Percentiles rank a stretch among this genome's conserved stretches.
Conservation (phyloP, 2,329 filamentous ascomycete species). For the Fusarium sp. region DNA sequence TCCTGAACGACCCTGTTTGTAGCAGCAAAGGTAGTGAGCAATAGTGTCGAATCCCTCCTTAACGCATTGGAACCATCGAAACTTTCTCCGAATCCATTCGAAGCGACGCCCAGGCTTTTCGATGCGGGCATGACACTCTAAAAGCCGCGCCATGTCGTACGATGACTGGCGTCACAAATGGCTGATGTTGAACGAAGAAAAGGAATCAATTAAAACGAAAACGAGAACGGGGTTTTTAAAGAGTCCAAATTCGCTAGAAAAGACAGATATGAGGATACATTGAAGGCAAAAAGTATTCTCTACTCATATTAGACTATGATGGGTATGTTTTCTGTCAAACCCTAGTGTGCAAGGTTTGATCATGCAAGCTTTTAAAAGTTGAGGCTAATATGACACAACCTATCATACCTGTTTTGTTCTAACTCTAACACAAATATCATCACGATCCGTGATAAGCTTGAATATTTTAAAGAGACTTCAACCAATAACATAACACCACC, state of each 20-base stretch:
- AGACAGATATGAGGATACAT: background rate
- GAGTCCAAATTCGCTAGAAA: fast-evolving
- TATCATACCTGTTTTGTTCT: too few relatives aligned
- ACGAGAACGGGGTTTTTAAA: background rate
- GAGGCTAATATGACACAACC: too few relatives aligned
- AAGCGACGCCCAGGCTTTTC: background rate
- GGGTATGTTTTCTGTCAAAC: fast-evolving
- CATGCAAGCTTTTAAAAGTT: too few relatives aligned
- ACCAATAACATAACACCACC: background rate
- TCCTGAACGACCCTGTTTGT: background rate
- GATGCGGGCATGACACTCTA: background rate
- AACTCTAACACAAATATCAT: fast-evolving
- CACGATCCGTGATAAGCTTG: background rate
- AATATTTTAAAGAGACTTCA: background rate
- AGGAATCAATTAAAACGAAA: background rate
- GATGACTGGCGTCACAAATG: too few relatives aligned
- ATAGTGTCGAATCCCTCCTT: background rate
- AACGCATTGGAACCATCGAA: too few relatives aligned
- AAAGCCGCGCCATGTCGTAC: background rate
- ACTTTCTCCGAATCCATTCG: background rate
- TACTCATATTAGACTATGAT: too few relatives aligned
- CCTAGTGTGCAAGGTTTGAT: too few relatives aligned
- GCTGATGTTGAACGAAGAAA: fast-evolving
- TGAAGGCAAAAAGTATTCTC: background rate
- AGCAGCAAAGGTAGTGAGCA: background rate